These are phyloP conservation scores for Emmonsia crescens DNA, from an alignment of 2,329 filamentous ascomycete species.

Conservation along the genomic window DNA sequence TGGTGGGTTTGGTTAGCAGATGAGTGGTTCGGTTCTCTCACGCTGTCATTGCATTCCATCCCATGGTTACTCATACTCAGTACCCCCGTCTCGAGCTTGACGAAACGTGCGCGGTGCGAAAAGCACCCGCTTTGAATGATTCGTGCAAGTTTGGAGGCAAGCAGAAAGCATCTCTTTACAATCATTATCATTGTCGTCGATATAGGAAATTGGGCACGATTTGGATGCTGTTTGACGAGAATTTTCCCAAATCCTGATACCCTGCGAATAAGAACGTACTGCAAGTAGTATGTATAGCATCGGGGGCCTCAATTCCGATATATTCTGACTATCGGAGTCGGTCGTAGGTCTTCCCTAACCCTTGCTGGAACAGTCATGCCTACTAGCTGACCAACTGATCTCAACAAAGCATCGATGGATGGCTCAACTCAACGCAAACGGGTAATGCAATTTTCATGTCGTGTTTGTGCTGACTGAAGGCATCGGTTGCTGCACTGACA, in stretches of 20 bases:
- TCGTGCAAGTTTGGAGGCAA: neutral
- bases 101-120: neutral
- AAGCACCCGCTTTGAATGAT: neutral
- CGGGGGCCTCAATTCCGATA: too few relatives aligned
- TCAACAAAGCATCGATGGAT: neutral
- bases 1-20: neutral
- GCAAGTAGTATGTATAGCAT: too few relatives aligned
- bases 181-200: too few relatives aligned
- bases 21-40: neutral
- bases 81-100: neutral
- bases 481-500: neutral
- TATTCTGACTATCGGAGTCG: too few relatives aligned
- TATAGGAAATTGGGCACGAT: too few relatives aligned
- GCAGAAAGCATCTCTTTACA: neutral
- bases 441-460: neutral
- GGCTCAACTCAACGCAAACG: neutral
- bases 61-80: too few relatives aligned
- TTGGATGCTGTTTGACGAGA: too few relatives aligned
- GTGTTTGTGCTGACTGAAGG: neutral
- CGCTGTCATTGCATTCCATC: neutral
- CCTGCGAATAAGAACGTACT: too few relatives aligned
- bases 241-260: too few relatives aligned
- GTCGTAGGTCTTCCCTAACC: too few relatives aligned
- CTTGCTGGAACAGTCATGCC: neutral
- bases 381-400: neutral